These are phyloP conservation scores for Cylindrotheca fusiformis DNA, from an alignment of 108 stramenopile genomes.

Conservation along the genomic window DNA sequence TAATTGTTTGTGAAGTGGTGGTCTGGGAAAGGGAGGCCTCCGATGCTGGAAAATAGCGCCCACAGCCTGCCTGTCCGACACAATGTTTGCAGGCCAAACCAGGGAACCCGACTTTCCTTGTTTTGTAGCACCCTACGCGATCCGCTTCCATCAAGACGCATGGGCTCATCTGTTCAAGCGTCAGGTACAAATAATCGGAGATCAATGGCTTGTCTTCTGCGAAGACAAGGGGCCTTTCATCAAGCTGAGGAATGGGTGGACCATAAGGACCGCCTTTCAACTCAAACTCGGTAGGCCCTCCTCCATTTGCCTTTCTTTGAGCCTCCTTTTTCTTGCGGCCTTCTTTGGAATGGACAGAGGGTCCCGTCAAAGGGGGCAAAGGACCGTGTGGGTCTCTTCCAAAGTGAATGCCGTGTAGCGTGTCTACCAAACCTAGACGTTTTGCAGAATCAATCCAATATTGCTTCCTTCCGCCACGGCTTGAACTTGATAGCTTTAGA, in stretches of 20 bases:
- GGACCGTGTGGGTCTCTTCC: slow-evolving; percentile 72
- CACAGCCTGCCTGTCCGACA: slow-evolving; percentile 83
- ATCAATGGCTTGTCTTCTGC: slow-evolving; percentile 63
- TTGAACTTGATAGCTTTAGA: slow-evolving; percentile 64
- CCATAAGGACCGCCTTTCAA: slow-evolving; percentile 5
- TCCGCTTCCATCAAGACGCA: slow-evolving; percentile 72
- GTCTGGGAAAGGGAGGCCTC: slow-evolving; percentile 89
- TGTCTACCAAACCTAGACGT: slow-evolving; percentile 75
- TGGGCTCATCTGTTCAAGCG: slow-evolving; percentile 84
- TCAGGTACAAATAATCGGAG: slow-evolving; percentile 78
- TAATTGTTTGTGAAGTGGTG: slow-evolving; percentile 82
- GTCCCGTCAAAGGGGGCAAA: slow-evolving; percentile 57
- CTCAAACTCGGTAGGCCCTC: slow-evolving; percentile 18
- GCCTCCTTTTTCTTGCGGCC: slow-evolving; percentile 42
- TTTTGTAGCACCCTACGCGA: slow-evolving; percentile 71
- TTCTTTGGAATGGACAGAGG: slow-evolving; percentile 48
- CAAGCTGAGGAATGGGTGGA: slow-evolving; percentile 37
- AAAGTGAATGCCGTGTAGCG: slow-evolving; percentile 78
- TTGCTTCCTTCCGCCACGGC: slow-evolving; percentile 85
- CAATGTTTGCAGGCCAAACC: slow-evolving; percentile 87
- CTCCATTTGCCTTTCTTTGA: slow-evolving; percentile 21
- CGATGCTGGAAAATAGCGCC: slow-evolving; percentile 83
- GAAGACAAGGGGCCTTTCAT: slow-evolving; percentile 62
- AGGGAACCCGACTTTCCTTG: slow-evolving; percentile 73
- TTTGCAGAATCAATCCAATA: slow-evolving; percentile 88